These are phyloP conservation scores for Cystofilobasidium ferigula DNA, from an alignment of 768 basidiomycete genomes.

Conservation along the genomic window DNA sequence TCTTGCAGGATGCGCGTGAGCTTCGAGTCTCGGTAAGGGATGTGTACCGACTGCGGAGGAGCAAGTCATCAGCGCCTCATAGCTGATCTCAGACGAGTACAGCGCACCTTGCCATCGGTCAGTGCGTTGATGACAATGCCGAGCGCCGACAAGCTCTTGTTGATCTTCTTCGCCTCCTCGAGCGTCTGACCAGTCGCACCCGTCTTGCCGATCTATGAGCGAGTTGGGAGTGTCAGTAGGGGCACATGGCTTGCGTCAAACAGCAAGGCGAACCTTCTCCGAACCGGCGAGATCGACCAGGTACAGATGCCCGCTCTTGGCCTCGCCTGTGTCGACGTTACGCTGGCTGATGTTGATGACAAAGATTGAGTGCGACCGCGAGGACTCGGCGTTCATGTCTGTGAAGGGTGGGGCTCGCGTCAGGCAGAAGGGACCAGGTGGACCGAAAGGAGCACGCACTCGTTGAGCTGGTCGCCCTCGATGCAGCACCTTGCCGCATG, in stretches of 20 bases:
- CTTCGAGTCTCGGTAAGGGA: constrained; percentile 98
- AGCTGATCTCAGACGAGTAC: neutral
- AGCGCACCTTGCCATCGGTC: constrained; percentile 81
- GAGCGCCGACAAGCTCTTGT: constrained; percentile 91
- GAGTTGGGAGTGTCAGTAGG: neutral
- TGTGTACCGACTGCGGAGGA: constrained; percentile 66
- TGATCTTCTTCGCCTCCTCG: constrained; percentile 99
- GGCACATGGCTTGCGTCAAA: neutral
- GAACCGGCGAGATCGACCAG: constrained; percentile 97
- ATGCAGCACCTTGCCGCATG: constrained; percentile 88
- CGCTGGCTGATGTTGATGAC: constrained; percentile 93
- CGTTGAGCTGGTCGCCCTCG: constrained; percentile 84
- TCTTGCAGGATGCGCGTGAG: constrained; percentile 98
- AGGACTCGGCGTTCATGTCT: constrained; percentile 99
- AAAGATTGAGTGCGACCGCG: constrained; percentile 97
- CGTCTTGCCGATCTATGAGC: constrained; percentile 66
- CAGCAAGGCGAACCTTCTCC: constrained; percentile 55
- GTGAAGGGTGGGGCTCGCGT: neutral
- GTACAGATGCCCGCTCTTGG: constrained; percentile 93
- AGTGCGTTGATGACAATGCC: constrained; percentile 99
- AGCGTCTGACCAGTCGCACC: constrained; percentile 97
- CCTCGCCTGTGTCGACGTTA: constrained; percentile 88
- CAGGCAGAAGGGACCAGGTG: neutral
- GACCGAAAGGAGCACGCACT: constrained; percentile 48
- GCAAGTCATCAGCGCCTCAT: constrained; percentile 9